Base-by-base conservation (phyloP, 495 filamentous ascomycete species). In the Hyaloscypha finlandica region DNA sequence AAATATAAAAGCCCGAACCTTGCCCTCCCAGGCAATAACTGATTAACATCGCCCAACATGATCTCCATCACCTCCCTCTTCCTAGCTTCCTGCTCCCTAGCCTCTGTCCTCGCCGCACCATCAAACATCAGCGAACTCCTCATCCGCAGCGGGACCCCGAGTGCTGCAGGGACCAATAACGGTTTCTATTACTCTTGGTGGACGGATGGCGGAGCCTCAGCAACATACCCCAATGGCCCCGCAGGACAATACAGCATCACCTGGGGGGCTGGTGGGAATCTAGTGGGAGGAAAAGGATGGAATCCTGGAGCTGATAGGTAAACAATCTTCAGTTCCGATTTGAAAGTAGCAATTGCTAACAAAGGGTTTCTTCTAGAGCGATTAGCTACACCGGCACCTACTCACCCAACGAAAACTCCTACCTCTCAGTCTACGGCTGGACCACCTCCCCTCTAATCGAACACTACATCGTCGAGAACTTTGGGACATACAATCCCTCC, bases 111-210 rank as follows among this genome's bases (percentile, higher is more conserved):
- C n/a, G n/a, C n/a, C n/a, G n/a, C n/a, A n/a, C n/a, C n/a, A n/a
- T n/a, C n/a, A n/a, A n/a, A n/a, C n/a, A n/a, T n/a, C n/a, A n/a
- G n/a, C n/a, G n/a, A n/a, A n/a, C n/a, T n/a, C n/a, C n/a, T n/a
- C n/a, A n/a, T n/a, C n/a, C n/a, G n/a, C n/a, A n/a, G n/a, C n/a
- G n/a, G n/a, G n/a, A n/a, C n/a, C n/a, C n/a, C n/a, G n/a, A n/a
- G n/a, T n/a, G n/a, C n/a, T n/a, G n/a, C n/a, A n/a, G 67, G 67
- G 1, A 69, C 57, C 8, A 65, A 39, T 51, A 51, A 57, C 59
- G 85, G 85, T 55, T 89, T 81, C 76, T 89, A 85, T 74, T 90
- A 88, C 74, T 85, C 81, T 8, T 90, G 82, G 78, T 90, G 88
- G 88, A 87, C 81, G 35, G 86, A 90, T 67, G 84, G 84, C n/a